Percentiles rank a stretch among this genome's conserved stretches.
These are phyloP conservation scores for Phytophthora hybrid DNA, from an alignment of 352 stramenopile genomes.

Conservation along the genomic window DNA sequence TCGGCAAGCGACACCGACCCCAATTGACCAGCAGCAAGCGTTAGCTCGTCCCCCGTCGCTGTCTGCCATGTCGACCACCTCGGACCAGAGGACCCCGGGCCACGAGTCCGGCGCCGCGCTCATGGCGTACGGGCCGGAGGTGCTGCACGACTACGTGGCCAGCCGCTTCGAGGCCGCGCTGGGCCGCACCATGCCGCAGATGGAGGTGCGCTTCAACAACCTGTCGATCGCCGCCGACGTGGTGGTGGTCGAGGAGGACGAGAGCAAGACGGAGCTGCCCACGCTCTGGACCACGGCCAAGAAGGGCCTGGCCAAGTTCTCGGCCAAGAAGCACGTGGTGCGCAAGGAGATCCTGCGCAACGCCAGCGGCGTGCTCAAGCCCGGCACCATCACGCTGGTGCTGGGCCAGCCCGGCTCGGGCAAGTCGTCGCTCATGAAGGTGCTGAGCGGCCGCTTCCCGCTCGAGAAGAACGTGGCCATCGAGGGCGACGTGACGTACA, in stretches of 20 bases:
- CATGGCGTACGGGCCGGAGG: constrained; percentile 43
- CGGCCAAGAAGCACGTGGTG: constrained; percentile 51
- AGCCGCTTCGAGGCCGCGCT: constrained; percentile 42
- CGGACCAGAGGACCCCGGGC: constrained; percentile 26
- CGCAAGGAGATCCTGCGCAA: constrained; percentile 58
- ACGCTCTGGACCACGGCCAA: constrained; percentile 54
- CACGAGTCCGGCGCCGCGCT: constrained; percentile 42
- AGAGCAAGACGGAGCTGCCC: constrained; percentile 42
- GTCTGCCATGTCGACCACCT: constrained; percentile 16
- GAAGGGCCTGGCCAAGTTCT: constrained; percentile 39
- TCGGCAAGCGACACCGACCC: constrained; percentile 24
- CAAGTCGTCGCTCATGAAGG: constrained; percentile 42
- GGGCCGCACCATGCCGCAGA: constrained; percentile 52
- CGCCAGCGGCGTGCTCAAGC: constrained; percentile 56
- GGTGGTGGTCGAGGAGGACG: constrained; percentile 30
- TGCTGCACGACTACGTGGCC: constrained; percentile 51
- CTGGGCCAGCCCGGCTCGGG: constrained; percentile 34
- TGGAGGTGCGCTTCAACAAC: constrained; percentile 47
- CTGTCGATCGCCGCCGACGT: constrained; percentile 38
- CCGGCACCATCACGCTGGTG: constrained; percentile 40
- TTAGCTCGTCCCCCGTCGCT: not conserved
- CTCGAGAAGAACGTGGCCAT: constrained; percentile 47
- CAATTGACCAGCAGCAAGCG: not conserved
- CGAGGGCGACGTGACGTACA: constrained; percentile 59
- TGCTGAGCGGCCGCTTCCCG: constrained; percentile 50